Conservation (phyloP, 2,329 filamentous ascomycete species). For the Aspergillus hiratsukae region DNA sequence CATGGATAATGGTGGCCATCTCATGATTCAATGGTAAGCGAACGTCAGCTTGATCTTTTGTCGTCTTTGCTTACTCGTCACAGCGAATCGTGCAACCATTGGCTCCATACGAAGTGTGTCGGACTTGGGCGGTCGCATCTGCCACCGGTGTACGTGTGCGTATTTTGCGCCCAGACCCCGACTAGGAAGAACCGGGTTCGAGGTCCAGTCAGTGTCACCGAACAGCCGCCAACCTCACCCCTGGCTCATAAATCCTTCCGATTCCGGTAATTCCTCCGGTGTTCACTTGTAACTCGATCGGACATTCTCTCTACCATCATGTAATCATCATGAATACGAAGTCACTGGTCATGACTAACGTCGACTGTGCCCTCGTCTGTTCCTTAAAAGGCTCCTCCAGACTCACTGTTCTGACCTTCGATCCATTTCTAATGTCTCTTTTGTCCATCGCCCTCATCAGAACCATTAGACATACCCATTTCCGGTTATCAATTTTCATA, state of each 20-base stretch:
- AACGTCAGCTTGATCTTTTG: neutral
- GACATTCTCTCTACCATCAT: neutral
- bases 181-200: constrained; percentile 34
- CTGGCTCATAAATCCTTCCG: constrained; percentile 41
- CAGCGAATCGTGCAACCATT: constrained; percentile 60
- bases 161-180: constrained; percentile 47
- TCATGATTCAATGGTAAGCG: constrained; percentile 58
- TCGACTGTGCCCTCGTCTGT: neutral
- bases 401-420: neutral
- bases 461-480: neutral
- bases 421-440: neutral
- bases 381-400: neutral
- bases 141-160: constrained; percentile 47
- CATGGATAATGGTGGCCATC: constrained; percentile 49
- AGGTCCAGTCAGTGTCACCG: constrained; percentile 26
- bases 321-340: neutral
- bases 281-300: neutral
- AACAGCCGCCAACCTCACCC: constrained; percentile 35
- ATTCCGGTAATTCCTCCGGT: constrained; percentile 23
- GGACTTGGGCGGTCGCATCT: constrained; percentile 48
- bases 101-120: constrained; percentile 57
- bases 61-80: constrained; percentile 6
- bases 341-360: neutral
- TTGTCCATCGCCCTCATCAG: neutral
- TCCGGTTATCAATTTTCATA: neutral